Evolutionary conservation across 2,329 filamentous ascomycete genomes (phyloP).

Genomic region (Penicillium paneum): DNA sequence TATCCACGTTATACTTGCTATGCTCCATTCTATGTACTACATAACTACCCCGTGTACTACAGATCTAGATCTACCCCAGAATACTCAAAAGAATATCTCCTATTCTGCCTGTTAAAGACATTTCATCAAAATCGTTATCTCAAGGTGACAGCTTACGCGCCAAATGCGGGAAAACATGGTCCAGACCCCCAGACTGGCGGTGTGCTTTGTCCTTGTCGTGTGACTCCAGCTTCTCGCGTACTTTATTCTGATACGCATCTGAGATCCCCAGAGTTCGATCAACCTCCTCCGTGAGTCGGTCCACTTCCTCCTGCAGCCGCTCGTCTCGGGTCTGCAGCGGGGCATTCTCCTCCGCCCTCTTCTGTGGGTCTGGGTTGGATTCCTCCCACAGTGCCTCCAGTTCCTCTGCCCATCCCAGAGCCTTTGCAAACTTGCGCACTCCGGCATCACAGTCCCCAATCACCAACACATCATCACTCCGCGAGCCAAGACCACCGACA

Average conservation of each 20-base stretch:
- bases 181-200: conserved; percentile 22
- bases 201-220: conserved; percentile 6
- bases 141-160: conserved; percentile 17
- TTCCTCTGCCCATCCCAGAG: conserved; percentile 81
- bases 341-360: conserved; percentile 41
- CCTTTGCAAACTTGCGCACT: conserved; percentile 72
- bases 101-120: not conserved
- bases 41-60: no score
- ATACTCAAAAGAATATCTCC: not conserved
- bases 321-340: conserved; percentile 53
- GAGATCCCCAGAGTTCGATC: conserved; percentile 54
- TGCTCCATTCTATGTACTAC: no score
- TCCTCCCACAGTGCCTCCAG: conserved; percentile 71
- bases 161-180: conserved; percentile 40
- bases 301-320: conserved; percentile 55
- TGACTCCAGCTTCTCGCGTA: conserved; percentile 32
- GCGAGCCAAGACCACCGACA: conserved; percentile 73
- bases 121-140: conserved; percentile 7
- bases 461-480: conserved; percentile 78
- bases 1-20: not conserved
- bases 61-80: not conserved
- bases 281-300: conserved; percentile 57
- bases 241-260: conserved; percentile 44
- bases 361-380: conserved; percentile 61
- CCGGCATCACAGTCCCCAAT: conserved; percentile 81